Evolutionary conservation across 139 green algal species (phyloP), one percentile per base, ranked within the genome.

Genomic region (Chlorella sp.): DNA sequence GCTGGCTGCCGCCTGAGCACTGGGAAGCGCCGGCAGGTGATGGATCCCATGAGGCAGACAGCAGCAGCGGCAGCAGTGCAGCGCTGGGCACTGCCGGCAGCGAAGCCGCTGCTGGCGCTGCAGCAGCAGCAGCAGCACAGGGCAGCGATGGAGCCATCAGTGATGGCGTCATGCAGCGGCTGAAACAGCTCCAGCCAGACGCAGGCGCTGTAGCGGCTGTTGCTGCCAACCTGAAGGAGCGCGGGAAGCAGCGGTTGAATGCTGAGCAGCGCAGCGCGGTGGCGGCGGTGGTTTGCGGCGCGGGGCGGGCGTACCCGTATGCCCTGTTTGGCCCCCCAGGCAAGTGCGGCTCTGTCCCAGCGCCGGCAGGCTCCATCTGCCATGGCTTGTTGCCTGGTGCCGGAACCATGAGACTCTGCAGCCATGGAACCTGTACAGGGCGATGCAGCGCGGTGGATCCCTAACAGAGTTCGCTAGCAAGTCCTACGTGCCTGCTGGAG

Each of bases 271-370:
- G 90, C 23, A 18, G 82, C 16, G 91, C 92, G 18, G 84, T 94
- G 20, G 90, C 89, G 1, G 85, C 87, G 3, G 41, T 95, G 62
- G 56, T 96, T 55, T 62, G 69, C 51, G 87, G 89, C 3, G 83
- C 74, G 0, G 92, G 83, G 2, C 41, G 81, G 0, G 32, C 51
- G 3, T 30, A 57, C 12, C 89, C 92, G 21, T 94, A 89, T 56
- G 88, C 92, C 18, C 88, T 96, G 36, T 92, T 92, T 67, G 94
- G 94, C 0, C 94, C 94, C 17, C 92, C 92, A 34, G 90, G 88
- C 85, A 64, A 39, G 84, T 15, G 26, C 16, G 56, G 25, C n/a
- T n/a, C n/a, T n/a, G n/a, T n/a, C n/a, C n/a, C n/a, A n/a, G n/a
- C n/a, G n/a, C n/a, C n/a, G n/a, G n/a, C n/a, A n/a, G n/a, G n/a